Evolutionary conservation across 2,329 filamentous ascomycete species (phyloP).

Genomic region (Sporothrix pallida): DNA sequence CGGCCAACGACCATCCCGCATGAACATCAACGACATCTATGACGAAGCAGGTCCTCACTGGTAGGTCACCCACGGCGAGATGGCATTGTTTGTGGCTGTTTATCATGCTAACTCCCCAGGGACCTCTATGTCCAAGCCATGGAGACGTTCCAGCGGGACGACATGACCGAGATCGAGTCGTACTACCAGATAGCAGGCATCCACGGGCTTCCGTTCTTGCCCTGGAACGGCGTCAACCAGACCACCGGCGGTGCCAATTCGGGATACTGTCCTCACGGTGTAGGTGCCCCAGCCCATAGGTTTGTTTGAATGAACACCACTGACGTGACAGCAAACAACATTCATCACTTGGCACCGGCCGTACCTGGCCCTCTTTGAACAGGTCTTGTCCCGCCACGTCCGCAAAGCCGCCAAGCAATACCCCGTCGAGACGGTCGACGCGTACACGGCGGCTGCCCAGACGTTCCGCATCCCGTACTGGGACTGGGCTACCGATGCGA

Average conservation of each 20-base stretch:
- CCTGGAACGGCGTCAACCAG: constrained; percentile 47
- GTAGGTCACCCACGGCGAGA: constrained; percentile 42
- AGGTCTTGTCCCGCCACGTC: constrained; percentile 56
- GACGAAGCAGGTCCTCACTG: constrained; percentile 51
- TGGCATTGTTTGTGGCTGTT: neutral
- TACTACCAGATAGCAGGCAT: constrained; percentile 56
- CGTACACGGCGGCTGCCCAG: constrained; percentile 54
- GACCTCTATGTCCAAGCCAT: constrained; percentile 58
- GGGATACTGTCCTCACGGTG: constrained; percentile 55
- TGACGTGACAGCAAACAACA: constrained; percentile 50
- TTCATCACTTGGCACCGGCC: constrained; percentile 63
- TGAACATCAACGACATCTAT: constrained; percentile 56
- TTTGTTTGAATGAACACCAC: neutral
- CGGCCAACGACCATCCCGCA: constrained; percentile 52
- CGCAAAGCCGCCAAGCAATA: constrained; percentile 55
- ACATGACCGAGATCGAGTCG: constrained; percentile 52
- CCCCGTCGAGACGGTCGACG: constrained; percentile 43
- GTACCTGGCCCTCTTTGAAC: constrained; percentile 62
- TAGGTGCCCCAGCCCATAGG: constrained; percentile 2
- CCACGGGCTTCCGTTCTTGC: constrained; percentile 44
- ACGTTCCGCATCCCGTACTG: constrained; percentile 58
- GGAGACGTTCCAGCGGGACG: constrained; percentile 49
- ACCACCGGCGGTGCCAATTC: constrained; percentile 44
- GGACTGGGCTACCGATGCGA: constrained; percentile 57
- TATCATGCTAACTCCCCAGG: constrained; percentile 42